Conservation (phyloP, 345 rosid genomes). For the Punica granatum region DNA sequence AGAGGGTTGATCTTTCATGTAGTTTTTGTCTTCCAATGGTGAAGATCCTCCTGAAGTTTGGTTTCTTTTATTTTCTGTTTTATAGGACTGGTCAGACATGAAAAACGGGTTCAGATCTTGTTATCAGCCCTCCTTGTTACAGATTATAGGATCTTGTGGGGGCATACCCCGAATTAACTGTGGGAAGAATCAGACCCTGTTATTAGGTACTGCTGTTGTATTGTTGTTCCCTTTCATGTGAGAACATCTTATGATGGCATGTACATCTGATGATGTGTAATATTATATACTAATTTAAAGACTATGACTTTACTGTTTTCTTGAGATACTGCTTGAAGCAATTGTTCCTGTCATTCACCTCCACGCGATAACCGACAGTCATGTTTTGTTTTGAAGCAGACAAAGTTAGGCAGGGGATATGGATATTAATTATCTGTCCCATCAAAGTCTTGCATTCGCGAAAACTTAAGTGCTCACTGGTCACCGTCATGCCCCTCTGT, state of each 20-base stretch:
- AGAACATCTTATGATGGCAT: neutral
- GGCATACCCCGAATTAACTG: neutral
- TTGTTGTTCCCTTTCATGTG: neutral
- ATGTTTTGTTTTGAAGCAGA: too few species aligned
- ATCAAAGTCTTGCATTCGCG: too few species aligned
- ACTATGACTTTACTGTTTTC: neutral
- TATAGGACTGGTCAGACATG: neutral
- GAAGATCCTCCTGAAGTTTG: neutral
- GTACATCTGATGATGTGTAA: neutral
- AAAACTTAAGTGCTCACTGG: too few species aligned
- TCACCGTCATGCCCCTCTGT: too few species aligned
- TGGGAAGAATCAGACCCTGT: neutral
- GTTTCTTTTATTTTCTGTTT: neutral
- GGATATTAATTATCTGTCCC: too few species aligned
- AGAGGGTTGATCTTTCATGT: neutral
- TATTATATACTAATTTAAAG: conserved; percentile 3
- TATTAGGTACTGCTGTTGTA: neutral
- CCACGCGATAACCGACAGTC: too few species aligned
- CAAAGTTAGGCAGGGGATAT: too few species aligned
- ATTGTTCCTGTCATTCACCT: too few species aligned
- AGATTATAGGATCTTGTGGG: neutral
- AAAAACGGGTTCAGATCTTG: neutral
- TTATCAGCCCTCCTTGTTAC: neutral
- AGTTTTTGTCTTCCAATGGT: neutral
- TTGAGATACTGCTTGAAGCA: neutral